Evolutionary conservation across 2,329 filamentous ascomycete species (phyloP).

Genomic region (Xylariaceae sp.): DNA sequence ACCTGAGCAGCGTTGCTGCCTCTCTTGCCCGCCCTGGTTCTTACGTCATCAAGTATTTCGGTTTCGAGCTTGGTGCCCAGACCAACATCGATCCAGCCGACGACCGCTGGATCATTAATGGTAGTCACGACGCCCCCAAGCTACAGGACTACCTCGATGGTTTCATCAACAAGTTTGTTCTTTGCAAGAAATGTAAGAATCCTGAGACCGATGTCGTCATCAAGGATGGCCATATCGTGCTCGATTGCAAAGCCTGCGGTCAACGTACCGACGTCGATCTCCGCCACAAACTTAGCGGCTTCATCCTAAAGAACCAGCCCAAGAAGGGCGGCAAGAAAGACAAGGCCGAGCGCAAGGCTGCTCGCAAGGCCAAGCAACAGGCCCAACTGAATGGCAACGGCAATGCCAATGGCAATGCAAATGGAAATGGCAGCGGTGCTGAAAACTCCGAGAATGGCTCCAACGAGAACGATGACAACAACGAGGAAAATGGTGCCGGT

Average conservation of each 20-base stretch:
- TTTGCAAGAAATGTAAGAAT: conserved; percentile 99
- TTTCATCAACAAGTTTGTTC: conserved; percentile 97
- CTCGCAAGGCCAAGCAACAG: conserved; percentile 81
- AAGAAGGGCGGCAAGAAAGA: conserved; percentile 93
- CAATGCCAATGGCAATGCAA: conserved; percentile 43
- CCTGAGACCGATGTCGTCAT: conserved; percentile 94
- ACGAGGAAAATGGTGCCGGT: conserved; percentile 57
- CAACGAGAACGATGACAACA: conserved; percentile 48
- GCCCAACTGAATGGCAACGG: conserved; percentile 49
- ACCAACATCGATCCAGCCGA: conserved; percentile 96
- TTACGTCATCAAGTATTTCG: conserved; percentile 99
- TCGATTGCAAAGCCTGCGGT: conserved; percentile 98
- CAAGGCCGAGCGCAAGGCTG: conserved; percentile 82
- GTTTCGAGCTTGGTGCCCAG: conserved; percentile 96
- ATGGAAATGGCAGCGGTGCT: conserved; percentile 51
- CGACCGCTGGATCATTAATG: conserved; percentile 99
- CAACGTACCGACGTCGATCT: conserved; percentile 87
- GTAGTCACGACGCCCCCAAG: conserved; percentile 89
- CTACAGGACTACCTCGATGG: conserved; percentile 97
- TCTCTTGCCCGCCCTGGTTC: conserved; percentile 87
- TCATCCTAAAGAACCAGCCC: conserved; percentile 93
- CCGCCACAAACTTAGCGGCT: conserved; percentile 91
- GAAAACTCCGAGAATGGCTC: conserved; percentile 59
- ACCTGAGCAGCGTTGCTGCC: conserved; percentile 86
- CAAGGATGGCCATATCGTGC: conserved; percentile 84